Evolutionary conservation across 768 basidiomycete genomes (phyloP).

Genomic region (Pulveroboletus sp.): DNA sequence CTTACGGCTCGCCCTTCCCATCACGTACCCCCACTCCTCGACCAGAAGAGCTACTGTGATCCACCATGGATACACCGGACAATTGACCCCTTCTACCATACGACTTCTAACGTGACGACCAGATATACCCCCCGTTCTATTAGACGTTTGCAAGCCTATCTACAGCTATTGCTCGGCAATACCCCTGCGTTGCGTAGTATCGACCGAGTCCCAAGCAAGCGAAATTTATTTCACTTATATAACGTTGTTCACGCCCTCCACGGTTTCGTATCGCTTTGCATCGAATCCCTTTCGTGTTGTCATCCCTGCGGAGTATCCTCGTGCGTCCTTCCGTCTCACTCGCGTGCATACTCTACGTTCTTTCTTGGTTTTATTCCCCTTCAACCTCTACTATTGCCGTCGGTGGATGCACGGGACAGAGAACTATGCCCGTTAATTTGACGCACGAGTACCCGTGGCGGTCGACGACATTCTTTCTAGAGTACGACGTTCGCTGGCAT

Average conservation of each 20-base stretch:
- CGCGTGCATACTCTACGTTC: conserved; percentile 17
- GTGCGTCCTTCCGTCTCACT: conserved; percentile 16
- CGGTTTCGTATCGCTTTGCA: conserved; percentile 26
- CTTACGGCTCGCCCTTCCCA: conserved; percentile 47
- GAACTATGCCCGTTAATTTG: conserved; percentile 10
- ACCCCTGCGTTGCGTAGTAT: conserved; percentile 20
- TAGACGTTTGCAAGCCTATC: conserved; percentile 31
- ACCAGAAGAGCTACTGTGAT: conserved; percentile 31
- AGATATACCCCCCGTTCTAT: conserved; percentile 30
- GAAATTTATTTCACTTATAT: conserved; percentile 34
- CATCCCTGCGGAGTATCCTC: conserved; percentile 11
- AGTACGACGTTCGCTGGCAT: conserved; percentile 27
- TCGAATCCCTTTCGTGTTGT: conserved; percentile 13
- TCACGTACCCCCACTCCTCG: conserved; percentile 45
- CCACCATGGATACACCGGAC: conserved; percentile 8
- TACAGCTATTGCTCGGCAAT: conserved; percentile 32
- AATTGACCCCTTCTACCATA: conserved; percentile 27
- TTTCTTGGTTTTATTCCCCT: conserved; percentile 22
- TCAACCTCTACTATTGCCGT: conserved; percentile 4
- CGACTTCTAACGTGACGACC: conserved; percentile 33
- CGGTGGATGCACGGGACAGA: conserved; percentile 16
- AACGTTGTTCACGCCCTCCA: conserved; percentile 28
- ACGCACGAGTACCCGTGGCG: conserved; percentile 16
- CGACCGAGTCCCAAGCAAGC: conserved; percentile 24
- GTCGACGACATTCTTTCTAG: conserved; percentile 19